Conservation (phyloP, 2,329 filamentous ascomycete species). For the Penicillium sumatraense region DNA sequence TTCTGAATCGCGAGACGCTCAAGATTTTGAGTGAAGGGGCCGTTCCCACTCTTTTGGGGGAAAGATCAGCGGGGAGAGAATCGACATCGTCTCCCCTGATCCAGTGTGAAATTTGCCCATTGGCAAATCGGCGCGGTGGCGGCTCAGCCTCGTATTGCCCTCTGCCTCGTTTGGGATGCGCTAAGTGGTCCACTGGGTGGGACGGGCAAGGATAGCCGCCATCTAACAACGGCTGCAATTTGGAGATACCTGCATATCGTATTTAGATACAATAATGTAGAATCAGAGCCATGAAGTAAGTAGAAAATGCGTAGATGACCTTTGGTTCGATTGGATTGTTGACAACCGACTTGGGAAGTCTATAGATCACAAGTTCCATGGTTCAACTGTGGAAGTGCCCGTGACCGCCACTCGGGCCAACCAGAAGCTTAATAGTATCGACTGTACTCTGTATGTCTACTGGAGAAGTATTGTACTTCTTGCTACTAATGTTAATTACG, state of each 20-base stretch:
- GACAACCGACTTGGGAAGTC: no score
- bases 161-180: constrained; percentile 4
- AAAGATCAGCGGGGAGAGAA: constrained; percentile 11
- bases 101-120: background rate
- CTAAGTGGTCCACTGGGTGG: background rate
- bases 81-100: background rate
- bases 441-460: no score
- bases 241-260: background rate
- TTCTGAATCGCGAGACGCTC: background rate
- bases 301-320: no score
- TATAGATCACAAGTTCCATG: background rate
- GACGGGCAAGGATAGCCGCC: background rate
- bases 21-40: background rate
- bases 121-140: constrained; percentile 9
- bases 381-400: no score
- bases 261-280: no score
- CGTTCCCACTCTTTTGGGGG: constrained; percentile 10
- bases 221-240: background rate
- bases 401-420: no score
- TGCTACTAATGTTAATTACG: no score
- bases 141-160: constrained; percentile 22
- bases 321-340: no score
- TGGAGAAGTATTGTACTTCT: no score
- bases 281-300: no score
- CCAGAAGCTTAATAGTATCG: no score